Percentiles rank a stretch among this genome's conserved stretches.
phyloP scores from a whole-genome alignment of 202 grass and related monocot genomes.

The Panicum virgatum region DNA sequence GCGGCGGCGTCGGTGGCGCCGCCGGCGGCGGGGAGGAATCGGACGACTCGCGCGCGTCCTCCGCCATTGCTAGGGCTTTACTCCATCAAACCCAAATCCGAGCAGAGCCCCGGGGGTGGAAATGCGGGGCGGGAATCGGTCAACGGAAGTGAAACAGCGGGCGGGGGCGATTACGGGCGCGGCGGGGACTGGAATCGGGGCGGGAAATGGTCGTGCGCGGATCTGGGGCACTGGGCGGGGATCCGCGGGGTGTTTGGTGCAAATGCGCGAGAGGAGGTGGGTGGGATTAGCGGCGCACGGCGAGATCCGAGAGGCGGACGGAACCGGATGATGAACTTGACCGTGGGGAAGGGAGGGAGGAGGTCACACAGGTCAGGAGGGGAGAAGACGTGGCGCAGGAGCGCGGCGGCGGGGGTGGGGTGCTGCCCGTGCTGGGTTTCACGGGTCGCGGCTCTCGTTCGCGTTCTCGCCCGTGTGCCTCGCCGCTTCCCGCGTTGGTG shows the following conservation, averaged over 20 bases:
- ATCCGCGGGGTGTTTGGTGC: conserved; percentile 23
- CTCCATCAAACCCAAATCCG: conserved; percentile 41
- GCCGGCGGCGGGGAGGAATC: conserved; percentile 33
- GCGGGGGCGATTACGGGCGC: background rate
- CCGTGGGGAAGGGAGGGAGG: background rate
- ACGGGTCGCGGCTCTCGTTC: background rate
- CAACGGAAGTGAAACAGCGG: conserved; percentile 60
- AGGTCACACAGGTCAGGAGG: background rate
- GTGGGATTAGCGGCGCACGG: conserved; percentile 7
- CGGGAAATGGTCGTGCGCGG: conserved; percentile 11
- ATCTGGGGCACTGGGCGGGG: conserved; percentile 41
- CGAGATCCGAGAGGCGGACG: conserved; percentile 36
- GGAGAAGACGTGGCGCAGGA: conserved; percentile 25
- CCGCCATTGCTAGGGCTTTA: conserved; percentile 68
- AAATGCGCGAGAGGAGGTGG: background rate
- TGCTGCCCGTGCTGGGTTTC: background rate
- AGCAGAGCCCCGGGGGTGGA: conserved; percentile 9
- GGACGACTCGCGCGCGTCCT: conserved; percentile 46
- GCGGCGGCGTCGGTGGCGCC: background rate
- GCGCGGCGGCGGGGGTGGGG: background rate
- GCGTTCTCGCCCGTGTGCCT: background rate
- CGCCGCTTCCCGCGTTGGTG: background rate
- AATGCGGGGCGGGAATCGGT: conserved; percentile 57
- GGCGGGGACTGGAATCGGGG: background rate
- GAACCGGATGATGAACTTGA: conserved; percentile 20